phyloP scores from a whole-genome alignment of 176 grass and related monocot species.

The Avena insularis region DNA sequence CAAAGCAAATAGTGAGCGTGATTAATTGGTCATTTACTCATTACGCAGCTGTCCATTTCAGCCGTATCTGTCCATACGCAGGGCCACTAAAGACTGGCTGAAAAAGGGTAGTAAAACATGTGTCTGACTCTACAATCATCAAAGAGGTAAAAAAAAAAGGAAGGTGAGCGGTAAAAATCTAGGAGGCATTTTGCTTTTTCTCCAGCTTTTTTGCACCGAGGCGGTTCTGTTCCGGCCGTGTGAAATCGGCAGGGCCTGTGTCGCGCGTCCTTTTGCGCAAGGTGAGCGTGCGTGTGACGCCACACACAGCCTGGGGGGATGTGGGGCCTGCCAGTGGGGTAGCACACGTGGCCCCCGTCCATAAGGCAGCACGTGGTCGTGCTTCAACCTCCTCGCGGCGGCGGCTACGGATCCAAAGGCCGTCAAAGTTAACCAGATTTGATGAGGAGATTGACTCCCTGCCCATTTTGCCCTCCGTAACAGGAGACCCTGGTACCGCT shows the following conservation, averaged over 20 bases:
- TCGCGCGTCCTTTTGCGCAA: constrained; percentile 12
- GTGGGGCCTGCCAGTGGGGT: constrained; percentile 10
- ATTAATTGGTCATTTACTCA: not conserved
- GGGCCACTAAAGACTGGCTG: not conserved
- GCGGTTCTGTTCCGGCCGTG: not conserved
- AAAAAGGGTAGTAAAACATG: not conserved
- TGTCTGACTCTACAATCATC: not conserved
- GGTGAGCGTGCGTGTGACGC: constrained; percentile 53
- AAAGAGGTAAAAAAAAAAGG: not conserved
- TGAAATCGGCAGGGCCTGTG: constrained; percentile 5
- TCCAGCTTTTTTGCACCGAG: not conserved
- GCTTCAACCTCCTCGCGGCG: constrained; percentile 30
- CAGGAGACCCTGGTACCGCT: too few species aligned
- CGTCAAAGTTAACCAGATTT: constrained; percentile 69
- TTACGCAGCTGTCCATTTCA: not conserved
- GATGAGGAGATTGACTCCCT: not conserved
- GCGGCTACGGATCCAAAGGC: constrained; percentile 58
- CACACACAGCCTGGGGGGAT: constrained; percentile 2
- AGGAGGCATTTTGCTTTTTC: not conserved
- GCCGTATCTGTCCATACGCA: not conserved
- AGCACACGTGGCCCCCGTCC: constrained; percentile 39
- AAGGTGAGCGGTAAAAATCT: not conserved
- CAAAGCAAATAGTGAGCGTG: not conserved
- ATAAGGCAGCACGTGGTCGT: constrained; percentile 56
- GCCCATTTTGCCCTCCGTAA: constrained; percentile 20